These are phyloP conservation scores for Metschnikowia baotianmanensis DNA, from an alignment of 805 yeast genomes.

Conservation along the genomic window DNA sequence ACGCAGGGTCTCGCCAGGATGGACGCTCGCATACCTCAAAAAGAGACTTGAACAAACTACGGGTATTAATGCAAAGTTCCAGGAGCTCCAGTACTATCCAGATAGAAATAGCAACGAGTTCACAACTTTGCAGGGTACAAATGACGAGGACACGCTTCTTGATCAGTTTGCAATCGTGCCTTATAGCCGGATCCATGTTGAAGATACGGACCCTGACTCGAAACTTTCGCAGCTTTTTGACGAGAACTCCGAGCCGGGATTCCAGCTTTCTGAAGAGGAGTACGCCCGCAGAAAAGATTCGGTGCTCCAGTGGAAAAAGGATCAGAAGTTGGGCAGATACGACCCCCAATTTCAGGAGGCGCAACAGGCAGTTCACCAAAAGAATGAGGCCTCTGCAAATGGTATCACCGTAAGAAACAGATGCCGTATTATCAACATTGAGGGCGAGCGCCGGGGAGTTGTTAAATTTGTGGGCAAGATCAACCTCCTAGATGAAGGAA, in stretches of 20 bases:
- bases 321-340: constrained; percentile 68
- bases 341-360: constrained; percentile 48
- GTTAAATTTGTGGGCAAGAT: constrained; percentile 70
- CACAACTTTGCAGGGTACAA: constrained; percentile 24
- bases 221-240: constrained; percentile 39
- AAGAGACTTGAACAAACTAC: constrained; percentile 63
- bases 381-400: constrained; percentile 13
- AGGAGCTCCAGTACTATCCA: constrained; percentile 47
- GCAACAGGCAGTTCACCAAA: constrained; percentile 24
- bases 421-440: constrained; percentile 47
- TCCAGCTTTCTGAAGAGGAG: constrained; percentile 54
- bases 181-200: constrained; percentile 54
- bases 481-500: constrained; percentile 52
- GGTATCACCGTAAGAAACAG: constrained; percentile 48
- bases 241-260: constrained; percentile 32
- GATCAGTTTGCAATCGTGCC: constrained; percentile 31
- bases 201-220: constrained; percentile 53
- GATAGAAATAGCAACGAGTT: constrained; percentile 36
- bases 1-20: constrained; percentile 58
- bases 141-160: constrained; percentile 21
- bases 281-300: constrained; percentile 61
- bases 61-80: constrained; percentile 64
- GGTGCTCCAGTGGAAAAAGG: constrained; percentile 75
- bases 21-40: constrained; percentile 57
- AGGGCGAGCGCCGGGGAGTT: constrained; percentile 63